Evolutionary conservation across 441 rosid species (phyloP).

Genomic region (Jatropha multifida): DNA sequence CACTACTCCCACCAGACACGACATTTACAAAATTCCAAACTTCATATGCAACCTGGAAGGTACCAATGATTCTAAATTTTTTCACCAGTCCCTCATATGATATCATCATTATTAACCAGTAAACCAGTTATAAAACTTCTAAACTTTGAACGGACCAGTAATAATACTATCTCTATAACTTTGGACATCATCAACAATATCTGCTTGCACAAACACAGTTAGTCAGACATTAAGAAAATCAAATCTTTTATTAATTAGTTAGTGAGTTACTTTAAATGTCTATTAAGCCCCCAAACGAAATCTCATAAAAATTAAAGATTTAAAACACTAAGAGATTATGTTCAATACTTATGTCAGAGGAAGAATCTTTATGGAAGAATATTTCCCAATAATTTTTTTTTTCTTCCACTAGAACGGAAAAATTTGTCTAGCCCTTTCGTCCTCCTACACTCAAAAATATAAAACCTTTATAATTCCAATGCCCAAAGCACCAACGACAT

Average conservation of each 20-base stretch:
- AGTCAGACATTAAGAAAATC: not conserved
- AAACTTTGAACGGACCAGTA: not conserved
- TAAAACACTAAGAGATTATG: not conserved
- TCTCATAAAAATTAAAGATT: conserved; percentile 3
- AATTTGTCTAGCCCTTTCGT: not conserved
- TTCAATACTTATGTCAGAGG: not conserved
- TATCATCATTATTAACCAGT: not conserved
- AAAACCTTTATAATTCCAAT: not conserved
- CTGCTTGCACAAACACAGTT: conserved; percentile 1
- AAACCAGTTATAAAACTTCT: not conserved
- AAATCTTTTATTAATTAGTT: not conserved
- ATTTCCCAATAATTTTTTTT: not conserved
- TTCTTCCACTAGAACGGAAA: not conserved
- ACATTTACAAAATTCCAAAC: not conserved
- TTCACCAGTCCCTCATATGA: not conserved
- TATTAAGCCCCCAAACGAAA: not conserved
- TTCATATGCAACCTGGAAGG: not conserved
- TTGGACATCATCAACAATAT: not conserved
- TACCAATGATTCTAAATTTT: not conserved
- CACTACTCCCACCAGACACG: not conserved
- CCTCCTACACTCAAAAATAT: not conserved
- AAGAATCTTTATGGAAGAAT: not conserved
- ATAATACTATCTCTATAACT: not conserved
- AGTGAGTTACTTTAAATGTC: not conserved
- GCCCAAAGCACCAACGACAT: not conserved